phyloP scores from a whole-genome alignment of 1,284 basidiomycete genomes.

The Pseudozyma tsukubaensis region DNA sequence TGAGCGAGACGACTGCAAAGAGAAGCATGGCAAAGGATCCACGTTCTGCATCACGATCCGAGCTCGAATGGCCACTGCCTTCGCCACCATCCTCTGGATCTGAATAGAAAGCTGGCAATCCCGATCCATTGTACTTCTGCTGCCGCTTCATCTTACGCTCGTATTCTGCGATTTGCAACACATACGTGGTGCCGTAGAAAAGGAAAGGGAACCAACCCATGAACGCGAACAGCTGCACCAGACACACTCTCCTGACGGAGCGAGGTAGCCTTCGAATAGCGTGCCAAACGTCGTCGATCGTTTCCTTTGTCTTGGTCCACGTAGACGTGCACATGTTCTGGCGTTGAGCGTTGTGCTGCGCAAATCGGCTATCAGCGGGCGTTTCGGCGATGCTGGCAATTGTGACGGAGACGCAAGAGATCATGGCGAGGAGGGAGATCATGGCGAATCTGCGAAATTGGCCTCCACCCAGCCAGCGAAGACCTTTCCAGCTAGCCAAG shows the following conservation, averaged over 20 bases:
- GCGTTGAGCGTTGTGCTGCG: not conserved
- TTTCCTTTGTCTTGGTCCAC: conserved; percentile 13
- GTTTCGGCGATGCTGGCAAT: conserved; percentile 78
- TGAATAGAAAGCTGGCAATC: not conserved
- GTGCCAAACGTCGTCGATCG: conserved; percentile 50
- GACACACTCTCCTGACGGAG: conserved; percentile 74
- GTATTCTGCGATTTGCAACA: conserved; percentile 86
- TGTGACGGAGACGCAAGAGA: conserved; percentile 85
- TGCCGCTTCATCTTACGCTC: conserved; percentile 74
- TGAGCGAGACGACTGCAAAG: conserved; percentile 59
- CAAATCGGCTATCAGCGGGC: conserved; percentile 6
- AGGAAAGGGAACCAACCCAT: conserved; percentile 77
- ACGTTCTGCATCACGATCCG: conserved; percentile 52
- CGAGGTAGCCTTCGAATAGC: conserved; percentile 55
- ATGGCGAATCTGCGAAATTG: conserved; percentile 97
- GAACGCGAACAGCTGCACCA: conserved; percentile 85
- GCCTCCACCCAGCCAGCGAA: conserved; percentile 85
- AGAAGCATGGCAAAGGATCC: conserved; percentile 65
- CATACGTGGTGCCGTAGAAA: conserved; percentile 80
- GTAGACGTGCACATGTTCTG: not conserved
- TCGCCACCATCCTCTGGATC: not conserved
- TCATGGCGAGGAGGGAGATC: conserved; percentile 82
- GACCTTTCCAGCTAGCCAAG: conserved; percentile 78
- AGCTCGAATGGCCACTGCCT: conserved; percentile 1
- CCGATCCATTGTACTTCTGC: conserved; percentile 2